Conservation (phyloP, 495 filamentous ascomycete genomes). For the Barbatosphaeria neglecta region DNA sequence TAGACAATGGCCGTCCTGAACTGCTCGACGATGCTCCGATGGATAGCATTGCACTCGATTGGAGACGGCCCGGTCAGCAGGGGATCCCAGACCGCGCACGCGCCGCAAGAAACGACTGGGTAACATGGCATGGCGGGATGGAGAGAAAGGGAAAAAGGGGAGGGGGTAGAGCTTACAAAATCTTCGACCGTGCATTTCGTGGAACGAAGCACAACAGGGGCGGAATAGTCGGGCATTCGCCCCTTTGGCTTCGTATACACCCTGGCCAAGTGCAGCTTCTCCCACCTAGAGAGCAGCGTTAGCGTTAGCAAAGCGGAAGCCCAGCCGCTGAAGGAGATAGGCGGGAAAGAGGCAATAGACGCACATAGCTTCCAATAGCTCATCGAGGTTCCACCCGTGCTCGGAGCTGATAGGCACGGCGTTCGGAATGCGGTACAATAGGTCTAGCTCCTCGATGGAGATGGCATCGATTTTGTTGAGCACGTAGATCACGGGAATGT, state of each 20-base stretch:
- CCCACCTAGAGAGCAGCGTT: conserved; percentile 46
- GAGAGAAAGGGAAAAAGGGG: no score
- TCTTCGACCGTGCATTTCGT: conserved; percentile 84
- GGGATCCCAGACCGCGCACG: background rate
- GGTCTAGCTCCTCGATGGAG: conserved; percentile 90
- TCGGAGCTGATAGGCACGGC: conserved; percentile 94
- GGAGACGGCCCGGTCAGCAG: conserved; percentile 16
- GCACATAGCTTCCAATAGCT: conserved; percentile 86
- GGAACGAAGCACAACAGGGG: conserved; percentile 79
- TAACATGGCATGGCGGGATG: no score
- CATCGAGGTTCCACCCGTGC: conserved; percentile 97
- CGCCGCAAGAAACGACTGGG: conserved; percentile 1
- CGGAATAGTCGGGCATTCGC: conserved; percentile 80
- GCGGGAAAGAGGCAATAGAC: conserved; percentile 6
- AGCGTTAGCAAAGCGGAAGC: conserved; percentile 4
- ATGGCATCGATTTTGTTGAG: conserved; percentile 99
- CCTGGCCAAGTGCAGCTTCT: conserved; percentile 78
- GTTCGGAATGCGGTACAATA: conserved; percentile 93
- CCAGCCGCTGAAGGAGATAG: background rate
- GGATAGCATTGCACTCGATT: conserved; percentile 83
- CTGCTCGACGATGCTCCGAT: conserved; percentile 89
- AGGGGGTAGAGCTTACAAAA: conserved; percentile 74
- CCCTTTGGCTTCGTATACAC: conserved; percentile 99
- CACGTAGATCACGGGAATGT: conserved; percentile 96
- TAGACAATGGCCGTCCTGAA: conserved; percentile 95